A percentile compares a stretch with the other conserved stretches of the same genome.
These are phyloP conservation scores for Schwanniomyces polymorphus DNA, from an alignment of 805 yeast species.

Conservation along the genomic window DNA sequence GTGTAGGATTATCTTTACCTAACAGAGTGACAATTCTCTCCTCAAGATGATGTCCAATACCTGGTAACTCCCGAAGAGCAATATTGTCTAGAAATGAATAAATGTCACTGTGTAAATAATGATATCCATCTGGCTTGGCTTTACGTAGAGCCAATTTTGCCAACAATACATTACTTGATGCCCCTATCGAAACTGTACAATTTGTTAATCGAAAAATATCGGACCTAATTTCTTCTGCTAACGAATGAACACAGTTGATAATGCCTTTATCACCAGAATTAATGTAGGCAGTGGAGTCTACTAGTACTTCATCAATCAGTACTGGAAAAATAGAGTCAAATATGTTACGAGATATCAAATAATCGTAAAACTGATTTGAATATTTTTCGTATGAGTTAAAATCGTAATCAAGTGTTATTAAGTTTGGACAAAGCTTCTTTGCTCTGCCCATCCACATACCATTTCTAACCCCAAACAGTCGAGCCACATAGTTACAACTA, in stretches of 20 bases:
- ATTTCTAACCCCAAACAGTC: slow-evolving; percentile 73
- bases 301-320: slow-evolving; percentile 88
- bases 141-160: slow-evolving; percentile 71
- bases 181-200: slow-evolving; percentile 80
- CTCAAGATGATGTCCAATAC: slow-evolving; percentile 50
- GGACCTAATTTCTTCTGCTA: slow-evolving; percentile 37
- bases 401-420: slow-evolving; percentile 67
- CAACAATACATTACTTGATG: slow-evolving; percentile 67
- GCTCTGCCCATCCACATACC: slow-evolving; percentile 91
- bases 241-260: slow-evolving; percentile 10
- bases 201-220: slow-evolving; percentile 45
- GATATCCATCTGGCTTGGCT: slow-evolving; percentile 81
- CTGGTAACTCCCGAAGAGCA: slow-evolving; percentile 51
- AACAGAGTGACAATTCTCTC: not conserved
- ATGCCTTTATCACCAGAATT: slow-evolving; percentile 7
- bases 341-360: slow-evolving; percentile 45
- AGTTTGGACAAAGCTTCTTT: slow-evolving; percentile 58
- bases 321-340: slow-evolving; percentile 69
- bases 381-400: slow-evolving; percentile 69
- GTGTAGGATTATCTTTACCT: slow-evolving; percentile 15
- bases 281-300: slow-evolving; percentile 53
- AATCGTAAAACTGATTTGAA: slow-evolving; percentile 65
- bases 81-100: slow-evolving; percentile 36
- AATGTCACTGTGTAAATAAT: slow-evolving; percentile 30
- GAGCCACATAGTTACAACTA: slow-evolving; percentile 86